A percentile compares a stretch with the other conserved stretches of the same genome.
These are phyloP conservation scores for Penicillium sp. DNA, from an alignment of 2,329 filamentous ascomycete species.

Conservation along the genomic window DNA sequence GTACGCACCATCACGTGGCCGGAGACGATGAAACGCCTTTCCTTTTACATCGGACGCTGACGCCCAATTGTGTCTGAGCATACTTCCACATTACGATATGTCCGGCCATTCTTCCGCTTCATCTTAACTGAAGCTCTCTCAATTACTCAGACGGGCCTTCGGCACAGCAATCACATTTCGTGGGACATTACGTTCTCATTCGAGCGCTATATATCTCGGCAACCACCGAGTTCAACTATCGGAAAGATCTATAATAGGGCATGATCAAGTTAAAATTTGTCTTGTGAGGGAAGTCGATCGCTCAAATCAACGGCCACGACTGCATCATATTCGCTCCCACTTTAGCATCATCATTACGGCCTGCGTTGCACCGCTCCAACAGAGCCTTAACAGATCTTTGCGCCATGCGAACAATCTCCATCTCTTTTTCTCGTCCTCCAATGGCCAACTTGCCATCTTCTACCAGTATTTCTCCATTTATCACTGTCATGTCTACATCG, in stretches of 20 bases:
- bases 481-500: constrained; percentile 43
- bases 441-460: constrained; percentile 27
- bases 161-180: no score
- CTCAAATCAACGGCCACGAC: constrained; percentile 8
- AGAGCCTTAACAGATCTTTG: constrained; percentile 5
- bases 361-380: constrained; percentile 5
- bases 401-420: constrained; percentile 9
- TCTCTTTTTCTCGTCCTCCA: constrained; percentile 13
- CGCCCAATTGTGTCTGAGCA: no score
- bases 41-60: neutral
- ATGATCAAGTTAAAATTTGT: no score
- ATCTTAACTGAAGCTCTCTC: no score
- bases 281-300: neutral
- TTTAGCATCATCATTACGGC: neutral
- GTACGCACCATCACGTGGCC: constrained; percentile 16
- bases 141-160: no score
- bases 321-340: constrained; percentile 8
- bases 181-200: no score
- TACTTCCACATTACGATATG: no score
- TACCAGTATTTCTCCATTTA: constrained; percentile 42
- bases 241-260: no score
- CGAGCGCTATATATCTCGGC: no score
- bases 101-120: no score
- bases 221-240: no score
- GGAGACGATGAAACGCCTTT: neutral